These are phyloP conservation scores for Aspergillus saccharolyticus DNA, from an alignment of 495 filamentous ascomycete genomes.

Conservation along the genomic window DNA sequence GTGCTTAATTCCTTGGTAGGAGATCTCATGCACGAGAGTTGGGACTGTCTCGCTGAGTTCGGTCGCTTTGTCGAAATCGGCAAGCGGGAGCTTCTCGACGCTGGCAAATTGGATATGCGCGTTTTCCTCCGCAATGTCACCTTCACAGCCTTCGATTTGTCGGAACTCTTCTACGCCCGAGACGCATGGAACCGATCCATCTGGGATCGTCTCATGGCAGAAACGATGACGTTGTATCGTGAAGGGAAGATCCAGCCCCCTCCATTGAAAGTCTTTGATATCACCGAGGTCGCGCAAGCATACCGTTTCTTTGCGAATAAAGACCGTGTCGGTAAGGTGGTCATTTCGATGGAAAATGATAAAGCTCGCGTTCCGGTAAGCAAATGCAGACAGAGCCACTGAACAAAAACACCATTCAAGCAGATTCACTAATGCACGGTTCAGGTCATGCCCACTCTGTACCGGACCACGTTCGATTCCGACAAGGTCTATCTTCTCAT, in stretches of 20 bases:
- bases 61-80: background rate
- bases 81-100: background rate
- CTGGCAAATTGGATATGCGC: background rate
- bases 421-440: background rate
- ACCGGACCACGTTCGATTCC: background rate
- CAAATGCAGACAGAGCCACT: background rate
- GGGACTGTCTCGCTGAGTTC: background rate
- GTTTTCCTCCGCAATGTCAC: background rate
- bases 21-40: background rate
- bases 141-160: background rate
- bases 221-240: background rate
- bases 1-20: background rate
- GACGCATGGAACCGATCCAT: too few relatives aligned
- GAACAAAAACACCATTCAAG: too few relatives aligned
- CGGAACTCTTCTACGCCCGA: background rate
- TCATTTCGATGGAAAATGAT: background rate
- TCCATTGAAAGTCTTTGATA: background rate
- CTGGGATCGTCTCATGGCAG: too few relatives aligned
- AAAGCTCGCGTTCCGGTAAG: too few relatives aligned
- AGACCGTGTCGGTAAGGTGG: background rate
- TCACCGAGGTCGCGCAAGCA: background rate
- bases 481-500: conserved; percentile 50
- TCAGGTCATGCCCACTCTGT: background rate
- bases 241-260: background rate
- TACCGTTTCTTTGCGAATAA: background rate